phyloP scores from a whole-genome alignment of 257 asterid genomes.

The Lithospermum erythrorhizon region DNA sequence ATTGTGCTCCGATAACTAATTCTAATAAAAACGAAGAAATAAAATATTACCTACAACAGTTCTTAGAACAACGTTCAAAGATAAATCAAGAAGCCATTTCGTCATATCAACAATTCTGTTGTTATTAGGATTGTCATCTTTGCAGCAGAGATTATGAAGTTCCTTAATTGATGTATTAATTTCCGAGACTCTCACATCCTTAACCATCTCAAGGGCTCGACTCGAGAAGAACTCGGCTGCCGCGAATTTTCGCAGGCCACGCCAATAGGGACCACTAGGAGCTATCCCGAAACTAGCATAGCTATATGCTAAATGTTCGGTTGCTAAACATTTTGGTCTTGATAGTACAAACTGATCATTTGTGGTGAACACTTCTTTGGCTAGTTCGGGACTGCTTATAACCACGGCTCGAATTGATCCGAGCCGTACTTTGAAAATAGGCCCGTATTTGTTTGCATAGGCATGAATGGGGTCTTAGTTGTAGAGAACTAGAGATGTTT shows the following conservation, averaged over 20 bases:
- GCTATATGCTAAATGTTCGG: conserved; percentile 15
- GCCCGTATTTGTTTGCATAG: conserved; percentile 26
- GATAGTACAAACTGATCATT: conserved; percentile 7
- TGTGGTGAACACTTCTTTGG: conserved; percentile 22
- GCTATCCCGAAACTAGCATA: conserved; percentile 18
- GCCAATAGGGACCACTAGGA: conserved; percentile 25
- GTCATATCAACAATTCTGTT: conserved; percentile 17
- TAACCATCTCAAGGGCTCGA: conserved; percentile 16
- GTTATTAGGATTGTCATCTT: neutral
- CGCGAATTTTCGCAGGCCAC: conserved; percentile 19
- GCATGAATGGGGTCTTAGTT: too few relatives aligned
- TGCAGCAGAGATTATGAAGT: conserved; percentile 9
- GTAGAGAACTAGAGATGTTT: too few relatives aligned
- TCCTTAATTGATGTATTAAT: conserved; percentile 10
- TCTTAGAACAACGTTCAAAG: conserved; percentile 13
- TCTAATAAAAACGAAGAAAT: too few relatives aligned
- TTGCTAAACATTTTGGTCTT: conserved; percentile 15
- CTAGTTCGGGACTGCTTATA: conserved; percentile 16
- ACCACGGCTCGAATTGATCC: conserved; percentile 14
- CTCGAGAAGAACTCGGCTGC: conserved; percentile 15
- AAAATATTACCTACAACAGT: conserved; percentile 21
- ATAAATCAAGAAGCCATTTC: conserved; percentile 19
- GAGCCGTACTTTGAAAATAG: conserved; percentile 18
- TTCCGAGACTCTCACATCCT: conserved; percentile 17
- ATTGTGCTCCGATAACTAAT: too few relatives aligned